Base-by-base conservation (phyloP, 257 asterid genomes). In the Ilex aquifolium region DNA sequence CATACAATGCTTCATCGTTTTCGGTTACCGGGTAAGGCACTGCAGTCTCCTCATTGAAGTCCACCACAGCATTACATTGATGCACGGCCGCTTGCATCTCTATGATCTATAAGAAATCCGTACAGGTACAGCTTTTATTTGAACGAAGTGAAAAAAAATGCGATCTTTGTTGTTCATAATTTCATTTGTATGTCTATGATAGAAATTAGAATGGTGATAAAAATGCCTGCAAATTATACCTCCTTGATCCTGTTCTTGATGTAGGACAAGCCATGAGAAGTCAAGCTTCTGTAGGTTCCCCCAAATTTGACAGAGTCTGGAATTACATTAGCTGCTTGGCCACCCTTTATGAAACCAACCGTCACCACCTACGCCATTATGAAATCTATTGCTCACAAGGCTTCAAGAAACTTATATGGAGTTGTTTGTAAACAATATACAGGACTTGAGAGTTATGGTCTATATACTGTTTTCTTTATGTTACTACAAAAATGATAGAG, bases 271-370 rank as follows among this genome's bases (percentile, higher is more conserved):
- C 88, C 70, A 58, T 86, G 84, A 1, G 79, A 67, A 49, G 75
- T 77, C 77, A 84, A 1, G 77, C 79, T 88, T 31, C 98, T 83
- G 55, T 84, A 86, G 2, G 96, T 88, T 66, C 98, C 98, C 68
- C 96, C 96, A 67, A 88, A 86, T 40, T 74, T 75, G 13, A 88
- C 92, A 4, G 72, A 71, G 64, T 83, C 89, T 6, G 98, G 95
- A 65, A 88, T 82, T 15, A 88, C 85, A 67, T 88, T 86, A 13
- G 42, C 75, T 10, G 95, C 92, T 32, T 76, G 70, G 44, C 95
- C 95, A 32, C 91, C 95, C 32, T 80, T 76, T 55, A 88, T 76
- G 15, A 65, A 91, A 60, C 85, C 88, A 66, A 85, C 59, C 11
- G 98, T 73, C 66, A 88, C 72, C 2, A 91, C 96, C 98, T 88